Conservation (phyloP, 371 early-diverging fungal species). For the Mucor circinelloides region DNA sequence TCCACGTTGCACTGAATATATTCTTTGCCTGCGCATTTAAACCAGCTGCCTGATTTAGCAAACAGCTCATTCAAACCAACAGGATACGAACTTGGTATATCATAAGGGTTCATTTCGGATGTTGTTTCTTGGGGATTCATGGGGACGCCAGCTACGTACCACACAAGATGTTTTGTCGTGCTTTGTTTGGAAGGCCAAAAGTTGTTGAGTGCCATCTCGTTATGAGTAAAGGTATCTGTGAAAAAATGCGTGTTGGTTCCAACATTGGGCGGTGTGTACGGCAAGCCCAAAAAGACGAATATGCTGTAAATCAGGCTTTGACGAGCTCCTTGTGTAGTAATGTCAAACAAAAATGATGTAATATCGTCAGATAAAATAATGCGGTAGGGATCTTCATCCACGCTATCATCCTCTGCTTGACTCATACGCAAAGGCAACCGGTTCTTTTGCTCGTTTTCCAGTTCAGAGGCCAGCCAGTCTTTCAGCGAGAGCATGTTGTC, state of each 20-base stretch:
- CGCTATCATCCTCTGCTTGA: constrained; percentile 22
- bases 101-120: constrained; percentile 26
- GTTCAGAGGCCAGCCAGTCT: constrained; percentile 16
- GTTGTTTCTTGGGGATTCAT: constrained; percentile 45
- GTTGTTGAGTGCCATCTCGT: constrained; percentile 38
- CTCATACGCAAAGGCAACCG: constrained; percentile 37
- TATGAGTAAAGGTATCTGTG: constrained; percentile 61
- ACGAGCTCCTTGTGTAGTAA: constrained; percentile 42
- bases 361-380: constrained; percentile 77
- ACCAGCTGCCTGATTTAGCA: constrained; percentile 42
- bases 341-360: constrained; percentile 58
- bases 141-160: constrained; percentile 43
- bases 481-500: constrained; percentile 9
- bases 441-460: constrained; percentile 16
- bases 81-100: constrained; percentile 57
- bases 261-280: constrained; percentile 54
- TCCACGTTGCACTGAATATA: constrained; percentile 30
- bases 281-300: constrained; percentile 57
- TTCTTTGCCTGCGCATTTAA: constrained; percentile 26
- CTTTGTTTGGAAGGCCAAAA: constrained; percentile 35
- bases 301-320: constrained; percentile 54
- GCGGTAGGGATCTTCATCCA: constrained; percentile 71
- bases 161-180: constrained; percentile 18
- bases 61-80: constrained; percentile 47
- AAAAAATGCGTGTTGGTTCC: constrained; percentile 53